phyloP scores from a whole-genome alignment of 176 grass and related monocot species.

The Oryza glaberrima region DNA sequence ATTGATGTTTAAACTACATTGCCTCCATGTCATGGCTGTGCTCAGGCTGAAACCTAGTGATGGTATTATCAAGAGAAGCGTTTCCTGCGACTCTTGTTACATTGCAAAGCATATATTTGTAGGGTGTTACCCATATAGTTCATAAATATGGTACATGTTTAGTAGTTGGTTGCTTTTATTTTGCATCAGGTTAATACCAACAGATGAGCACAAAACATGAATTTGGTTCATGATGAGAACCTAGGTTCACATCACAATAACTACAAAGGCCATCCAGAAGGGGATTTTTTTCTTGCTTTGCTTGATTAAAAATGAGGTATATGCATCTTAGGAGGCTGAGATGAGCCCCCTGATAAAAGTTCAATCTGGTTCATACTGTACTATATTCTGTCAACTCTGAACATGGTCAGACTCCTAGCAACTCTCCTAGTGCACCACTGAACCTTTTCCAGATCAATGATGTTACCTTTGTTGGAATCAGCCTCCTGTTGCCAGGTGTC shows the following conservation, averaged over 20 bases:
- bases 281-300: too few relatives aligned
- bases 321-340: not conserved
- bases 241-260: too few relatives aligned
- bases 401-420: not conserved
- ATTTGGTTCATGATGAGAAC: not conserved
- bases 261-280: too few relatives aligned
- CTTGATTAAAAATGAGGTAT: too few relatives aligned
- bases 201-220: not conserved
- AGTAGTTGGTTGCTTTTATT: not conserved
- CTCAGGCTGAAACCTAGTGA: not conserved
- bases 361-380: too few relatives aligned
- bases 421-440: too few relatives aligned
- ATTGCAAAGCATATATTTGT: not conserved
- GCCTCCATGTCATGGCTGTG: not conserved
- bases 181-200: not conserved
- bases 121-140: too few relatives aligned
- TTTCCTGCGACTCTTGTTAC: not conserved
- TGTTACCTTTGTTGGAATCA: not conserved
- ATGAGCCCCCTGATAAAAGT: too few relatives aligned
- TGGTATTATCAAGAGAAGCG: not conserved
- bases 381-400: not conserved
- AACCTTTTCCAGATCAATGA: not conserved
- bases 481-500: not conserved
- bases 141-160: not conserved
- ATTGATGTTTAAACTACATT: constrained; percentile 2